phyloP scores from a whole-genome alignment of 768 basidiomycete genomes.

The Pulveroboletus sp. region DNA sequence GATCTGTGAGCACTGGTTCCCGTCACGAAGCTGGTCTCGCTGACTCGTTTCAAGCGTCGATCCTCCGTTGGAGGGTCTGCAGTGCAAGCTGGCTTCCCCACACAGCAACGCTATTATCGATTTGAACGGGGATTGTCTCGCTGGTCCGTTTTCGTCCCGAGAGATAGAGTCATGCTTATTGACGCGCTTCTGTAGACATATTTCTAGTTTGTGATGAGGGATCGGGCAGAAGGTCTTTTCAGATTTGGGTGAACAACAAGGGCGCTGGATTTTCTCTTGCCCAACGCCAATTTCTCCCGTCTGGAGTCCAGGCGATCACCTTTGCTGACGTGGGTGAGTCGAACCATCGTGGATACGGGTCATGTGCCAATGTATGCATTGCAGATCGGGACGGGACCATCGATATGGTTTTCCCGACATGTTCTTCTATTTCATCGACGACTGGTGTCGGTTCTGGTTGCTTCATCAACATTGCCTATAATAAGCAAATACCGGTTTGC shows the following conservation, averaged over 20 bases:
- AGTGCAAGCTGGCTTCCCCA: slow-evolving; percentile 79
- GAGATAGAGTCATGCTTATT: background rate
- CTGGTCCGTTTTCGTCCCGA: slow-evolving; percentile 45
- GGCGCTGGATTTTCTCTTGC: slow-evolving; percentile 67
- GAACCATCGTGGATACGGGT: background rate
- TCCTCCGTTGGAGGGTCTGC: slow-evolving; percentile 55
- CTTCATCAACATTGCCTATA: slow-evolving; percentile 87
- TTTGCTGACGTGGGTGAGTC: slow-evolving; percentile 86
- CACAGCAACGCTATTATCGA: slow-evolving; percentile 96
- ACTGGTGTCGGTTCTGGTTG: slow-evolving; percentile 76
- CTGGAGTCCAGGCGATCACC: slow-evolving; percentile 70
- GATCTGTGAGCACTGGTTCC: slow-evolving; percentile 48
- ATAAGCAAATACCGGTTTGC: slow-evolving; percentile 85
- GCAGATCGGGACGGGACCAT: slow-evolving; percentile 93
- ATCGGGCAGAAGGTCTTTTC: slow-evolving; percentile 58
- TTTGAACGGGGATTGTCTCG: slow-evolving; percentile 91
- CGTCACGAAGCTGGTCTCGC: background rate
- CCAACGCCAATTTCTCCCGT: slow-evolving; percentile 64
- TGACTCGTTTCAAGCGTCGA: slow-evolving; percentile 40
- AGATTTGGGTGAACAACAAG: slow-evolving; percentile 92
- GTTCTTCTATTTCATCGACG: slow-evolving; percentile 59
- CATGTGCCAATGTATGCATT: slow-evolving; percentile 7
- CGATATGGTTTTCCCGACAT: slow-evolving; percentile 90
- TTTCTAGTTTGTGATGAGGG: slow-evolving; percentile 83
- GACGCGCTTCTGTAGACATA: slow-evolving; percentile 51